These are phyloP conservation scores for Brassica hybrid DNA, from an alignment of 441 rosid genomes.

Conservation along the genomic window DNA sequence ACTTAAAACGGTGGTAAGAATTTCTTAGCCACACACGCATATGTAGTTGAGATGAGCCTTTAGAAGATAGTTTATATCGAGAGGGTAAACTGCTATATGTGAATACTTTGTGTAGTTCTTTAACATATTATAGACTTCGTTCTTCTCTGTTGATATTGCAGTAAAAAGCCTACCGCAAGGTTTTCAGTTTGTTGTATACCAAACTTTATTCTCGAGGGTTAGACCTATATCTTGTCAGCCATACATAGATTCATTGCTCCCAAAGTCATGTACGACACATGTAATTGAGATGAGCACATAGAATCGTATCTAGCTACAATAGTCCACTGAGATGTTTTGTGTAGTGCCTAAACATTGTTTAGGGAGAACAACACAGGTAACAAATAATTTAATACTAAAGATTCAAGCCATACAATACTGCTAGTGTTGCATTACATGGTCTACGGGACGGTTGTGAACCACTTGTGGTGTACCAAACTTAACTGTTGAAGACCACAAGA, in stretches of 20 bases:
- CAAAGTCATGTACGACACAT: not conserved
- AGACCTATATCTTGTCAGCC: not conserved
- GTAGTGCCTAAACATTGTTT: not conserved
- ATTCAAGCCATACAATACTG: not conserved
- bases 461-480: not conserved
- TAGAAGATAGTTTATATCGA: no score
- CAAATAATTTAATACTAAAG: not conserved
- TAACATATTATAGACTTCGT: not conserved
- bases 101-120: not conserved
- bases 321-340: not conserved
- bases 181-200: not conserved
- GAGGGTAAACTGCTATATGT: slow-evolving; percentile 6
- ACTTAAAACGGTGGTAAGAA: slow-evolving; percentile 13
- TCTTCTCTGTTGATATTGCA: not conserved
- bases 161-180: not conserved
- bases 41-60: not conserved
- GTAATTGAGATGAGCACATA: not conserved
- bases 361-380: not conserved
- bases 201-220: not conserved
- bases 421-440: not conserved
- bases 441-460: not conserved
- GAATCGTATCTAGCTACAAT: not conserved
- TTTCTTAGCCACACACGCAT: not conserved
- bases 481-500: not conserved
- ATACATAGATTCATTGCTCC: not conserved